Evolutionary conservation across 2,329 filamentous ascomycete species (phyloP).

Genomic region (Incumbomyces lentus): DNA sequence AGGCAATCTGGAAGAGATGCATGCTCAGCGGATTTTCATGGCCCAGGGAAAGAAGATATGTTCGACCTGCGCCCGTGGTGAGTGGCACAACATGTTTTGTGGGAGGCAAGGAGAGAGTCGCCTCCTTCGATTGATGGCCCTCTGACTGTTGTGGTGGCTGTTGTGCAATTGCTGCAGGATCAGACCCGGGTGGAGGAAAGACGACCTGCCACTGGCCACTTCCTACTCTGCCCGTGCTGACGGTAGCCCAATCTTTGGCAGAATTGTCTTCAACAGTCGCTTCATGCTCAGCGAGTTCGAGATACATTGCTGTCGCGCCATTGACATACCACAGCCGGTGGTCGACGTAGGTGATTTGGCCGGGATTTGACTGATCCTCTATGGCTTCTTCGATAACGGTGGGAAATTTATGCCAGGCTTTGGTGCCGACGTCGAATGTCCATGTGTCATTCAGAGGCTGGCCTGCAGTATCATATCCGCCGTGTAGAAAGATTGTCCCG

Average conservation of each 20-base stretch:
- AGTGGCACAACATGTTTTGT: constrained; percentile 9
- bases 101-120: neutral
- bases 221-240: constrained; percentile 5
- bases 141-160: no score
- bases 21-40: neutral
- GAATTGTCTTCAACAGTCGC: neutral
- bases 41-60: constrained; percentile 6
- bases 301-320: constrained; percentile 9
- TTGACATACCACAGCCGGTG: constrained; percentile 11
- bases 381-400: constrained; percentile 6
- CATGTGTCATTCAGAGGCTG: constrained; percentile 12
- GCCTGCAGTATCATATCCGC: constrained; percentile 8
- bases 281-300: constrained; percentile 10
- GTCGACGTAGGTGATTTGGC: constrained; percentile 6
- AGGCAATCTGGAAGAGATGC: constrained; percentile 13
- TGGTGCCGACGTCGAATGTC: constrained; percentile 13
- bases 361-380: constrained; percentile 2
- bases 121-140: no score
- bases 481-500: constrained; percentile 15
- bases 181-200: neutral
- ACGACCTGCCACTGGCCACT: constrained; percentile 9
- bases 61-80: constrained; percentile 12
- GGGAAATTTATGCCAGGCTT: constrained; percentile 11
- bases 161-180: constrained; percentile 1
- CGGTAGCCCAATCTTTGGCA: neutral